phyloP scores from a whole-genome alignment of 2,329 filamentous ascomycete species.

The Apiospora kogelbergensis region DNA sequence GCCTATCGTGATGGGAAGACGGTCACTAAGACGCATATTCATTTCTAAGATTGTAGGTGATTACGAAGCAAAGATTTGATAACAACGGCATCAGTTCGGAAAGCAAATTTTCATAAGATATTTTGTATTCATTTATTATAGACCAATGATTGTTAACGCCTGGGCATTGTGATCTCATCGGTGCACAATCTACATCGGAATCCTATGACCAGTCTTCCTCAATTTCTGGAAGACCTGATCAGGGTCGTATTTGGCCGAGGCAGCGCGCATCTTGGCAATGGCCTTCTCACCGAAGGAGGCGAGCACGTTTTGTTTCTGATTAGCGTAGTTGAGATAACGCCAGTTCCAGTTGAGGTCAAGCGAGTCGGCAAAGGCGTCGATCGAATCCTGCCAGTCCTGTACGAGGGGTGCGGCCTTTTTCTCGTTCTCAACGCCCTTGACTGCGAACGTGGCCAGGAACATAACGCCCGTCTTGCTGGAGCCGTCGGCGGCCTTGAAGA shows the following conservation, averaged over 20 bases:
- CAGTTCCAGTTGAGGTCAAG: slow-evolving; percentile 24
- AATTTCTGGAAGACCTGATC: slow-evolving; percentile 28
- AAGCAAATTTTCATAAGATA: too few relatives aligned
- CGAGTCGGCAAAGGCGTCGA: neutral
- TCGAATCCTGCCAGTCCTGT: neutral
- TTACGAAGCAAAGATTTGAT: neutral
- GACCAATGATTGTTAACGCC: neutral
- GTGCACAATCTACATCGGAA: neutral
- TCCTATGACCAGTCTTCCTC: neutral
- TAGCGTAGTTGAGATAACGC: slow-evolving; percentile 39
- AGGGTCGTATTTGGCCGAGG: slow-evolving; percentile 37
- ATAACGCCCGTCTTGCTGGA: neutral
- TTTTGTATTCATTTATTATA: neutral
- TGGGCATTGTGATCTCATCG: neutral
- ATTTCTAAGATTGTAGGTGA: neutral
- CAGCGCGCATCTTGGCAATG: slow-evolving; percentile 27
- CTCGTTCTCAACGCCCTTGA: neutral
- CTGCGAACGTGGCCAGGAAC: neutral
- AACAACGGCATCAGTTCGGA: too few relatives aligned
- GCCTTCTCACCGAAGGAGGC: slow-evolving; percentile 35
- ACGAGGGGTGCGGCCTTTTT: neutral
- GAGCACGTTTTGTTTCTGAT: slow-evolving; percentile 29
- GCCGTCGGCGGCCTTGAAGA: neutral
- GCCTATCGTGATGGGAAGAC: neutral
- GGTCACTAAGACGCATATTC: neutral